phyloP scores from a whole-genome alignment of 164 flowering plant species.

The Dillenia turbinata region DNA sequence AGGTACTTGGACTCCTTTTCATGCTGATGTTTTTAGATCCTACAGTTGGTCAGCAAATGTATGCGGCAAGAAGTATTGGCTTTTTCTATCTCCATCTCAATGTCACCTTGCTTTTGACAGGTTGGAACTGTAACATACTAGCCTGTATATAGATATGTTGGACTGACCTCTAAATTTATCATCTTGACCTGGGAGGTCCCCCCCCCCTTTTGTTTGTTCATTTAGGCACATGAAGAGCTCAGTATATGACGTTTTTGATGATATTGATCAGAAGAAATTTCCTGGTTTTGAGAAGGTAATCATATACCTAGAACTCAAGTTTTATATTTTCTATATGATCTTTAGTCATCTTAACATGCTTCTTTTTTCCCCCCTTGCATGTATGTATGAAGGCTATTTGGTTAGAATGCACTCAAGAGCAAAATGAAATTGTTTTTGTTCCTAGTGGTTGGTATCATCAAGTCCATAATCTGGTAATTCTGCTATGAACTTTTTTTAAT shows the following conservation, averaged over 20 bases:
- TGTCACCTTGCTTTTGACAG: conserved; percentile 79
- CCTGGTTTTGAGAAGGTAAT: conserved; percentile 80
- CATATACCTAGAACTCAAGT: not conserved
- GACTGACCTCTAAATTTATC: too few relatives aligned
- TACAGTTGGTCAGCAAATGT: conserved; percentile 99
- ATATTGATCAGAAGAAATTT: conserved; percentile 53
- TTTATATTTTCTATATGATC: too few relatives aligned
- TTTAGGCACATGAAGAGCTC: conserved; percentile 72
- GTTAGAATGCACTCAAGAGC: conserved; percentile 81
- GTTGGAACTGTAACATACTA: conserved; percentile 20
- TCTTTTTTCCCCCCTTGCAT: not conserved
- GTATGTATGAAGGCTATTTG: conserved; percentile 58
- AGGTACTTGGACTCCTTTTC: conserved; percentile 99
- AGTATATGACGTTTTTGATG: conserved; percentile 76
- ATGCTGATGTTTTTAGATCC: conserved; percentile 98
- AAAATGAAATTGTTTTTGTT: conserved; percentile 81
- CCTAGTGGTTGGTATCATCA: conserved; percentile 99
- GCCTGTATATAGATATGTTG: too few relatives aligned
- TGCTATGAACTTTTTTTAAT: not conserved
- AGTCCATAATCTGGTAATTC: conserved; percentile 91
- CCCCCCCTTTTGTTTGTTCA: not conserved
- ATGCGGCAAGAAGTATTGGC: conserved; percentile 89
- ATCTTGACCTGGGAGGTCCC: too few relatives aligned
- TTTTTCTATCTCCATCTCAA: conserved; percentile 77
- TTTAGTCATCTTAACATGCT: not conserved